Percentiles rank a stretch among this genome's conserved stretches.
Conservation (phyloP, 2,329 filamentous ascomycete genomes). For the Coniochaeta sp. region DNA sequence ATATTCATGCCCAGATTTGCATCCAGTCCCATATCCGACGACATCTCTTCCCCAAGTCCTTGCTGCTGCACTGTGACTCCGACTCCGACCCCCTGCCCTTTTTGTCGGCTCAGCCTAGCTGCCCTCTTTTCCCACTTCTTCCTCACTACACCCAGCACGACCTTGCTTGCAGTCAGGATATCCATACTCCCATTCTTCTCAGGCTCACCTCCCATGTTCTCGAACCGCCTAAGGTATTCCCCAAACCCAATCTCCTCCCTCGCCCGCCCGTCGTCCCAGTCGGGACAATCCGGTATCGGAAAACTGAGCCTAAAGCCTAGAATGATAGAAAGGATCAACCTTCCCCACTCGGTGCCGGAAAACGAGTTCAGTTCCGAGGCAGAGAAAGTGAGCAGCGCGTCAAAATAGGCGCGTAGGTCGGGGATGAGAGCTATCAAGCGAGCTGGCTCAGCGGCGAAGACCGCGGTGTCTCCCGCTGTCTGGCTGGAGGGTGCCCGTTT, state of each 20-base stretch:
- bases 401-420: conserved; percentile 17
- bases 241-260: conserved; percentile 31
- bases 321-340: conserved; percentile 32
- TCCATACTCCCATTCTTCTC: conserved; percentile 23
- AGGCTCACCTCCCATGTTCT: not conserved
- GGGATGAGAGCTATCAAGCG: conserved; percentile 12
- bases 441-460: conserved; percentile 9
- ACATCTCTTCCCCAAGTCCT: not conserved
- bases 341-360: conserved; percentile 33
- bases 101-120: conserved; percentile 19
- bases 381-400: conserved; percentile 14
- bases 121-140: conserved; percentile 36
- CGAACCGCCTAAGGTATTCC: conserved; percentile 27
- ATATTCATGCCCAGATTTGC: not conserved
- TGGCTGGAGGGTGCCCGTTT: not conserved
- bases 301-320: conserved; percentile 40
- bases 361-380: conserved; percentile 25
- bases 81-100: conserved; percentile 2
- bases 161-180: conserved; percentile 33
- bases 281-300: conserved; percentile 27
- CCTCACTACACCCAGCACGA: conserved; percentile 38
- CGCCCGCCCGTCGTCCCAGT: conserved; percentile 28
- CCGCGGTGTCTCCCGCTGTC: not conserved
- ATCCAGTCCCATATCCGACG: not conserved
- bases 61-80: not conserved